Conservation (phyloP, 2,329 filamentous ascomycete genomes). For the Talaromyces sp. region DNA sequence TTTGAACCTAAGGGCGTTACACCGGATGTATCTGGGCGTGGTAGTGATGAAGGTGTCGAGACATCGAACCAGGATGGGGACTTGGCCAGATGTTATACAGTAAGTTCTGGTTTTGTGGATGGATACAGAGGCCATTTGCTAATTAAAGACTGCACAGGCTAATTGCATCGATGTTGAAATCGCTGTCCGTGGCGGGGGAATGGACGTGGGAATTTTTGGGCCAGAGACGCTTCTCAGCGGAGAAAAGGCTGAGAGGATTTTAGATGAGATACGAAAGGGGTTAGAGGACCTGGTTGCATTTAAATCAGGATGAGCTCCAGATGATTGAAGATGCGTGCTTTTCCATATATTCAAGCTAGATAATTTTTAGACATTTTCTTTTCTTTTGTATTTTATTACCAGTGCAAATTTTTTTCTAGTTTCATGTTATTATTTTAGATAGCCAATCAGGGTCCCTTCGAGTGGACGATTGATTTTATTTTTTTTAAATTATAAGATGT, state of each 20-base stretch:
- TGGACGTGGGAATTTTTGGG: conserved; percentile 53
- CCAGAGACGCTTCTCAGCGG: conserved; percentile 25
- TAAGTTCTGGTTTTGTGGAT: conserved; percentile 7
- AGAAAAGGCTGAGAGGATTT: conserved; percentile 11
- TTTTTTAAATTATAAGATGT: neutral
- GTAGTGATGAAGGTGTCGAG: neutral
- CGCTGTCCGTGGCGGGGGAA: conserved; percentile 42
- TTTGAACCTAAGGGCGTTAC: neutral
- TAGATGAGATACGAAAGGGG: conserved; percentile 16
- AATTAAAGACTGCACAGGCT: conserved; percentile 26
- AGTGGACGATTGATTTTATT: neutral
- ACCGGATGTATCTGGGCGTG: neutral
- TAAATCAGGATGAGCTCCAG: neutral
- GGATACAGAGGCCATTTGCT: neutral
- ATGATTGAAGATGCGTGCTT: neutral
- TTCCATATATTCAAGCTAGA: neutral
- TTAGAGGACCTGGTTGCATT: conserved; percentile 5
- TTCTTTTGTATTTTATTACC: neutral
- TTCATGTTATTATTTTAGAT: neutral
- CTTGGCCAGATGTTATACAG: conserved; percentile 15
- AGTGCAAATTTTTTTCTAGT: too few species aligned
- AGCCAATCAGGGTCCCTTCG: neutral
- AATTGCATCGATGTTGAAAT: conserved; percentile 54
- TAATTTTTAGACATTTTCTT: neutral
- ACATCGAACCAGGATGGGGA: neutral